phyloP scores from a whole-genome alignment of 2,329 filamentous ascomycete species.

The Aspergillus pseudoviridinutans region DNA sequence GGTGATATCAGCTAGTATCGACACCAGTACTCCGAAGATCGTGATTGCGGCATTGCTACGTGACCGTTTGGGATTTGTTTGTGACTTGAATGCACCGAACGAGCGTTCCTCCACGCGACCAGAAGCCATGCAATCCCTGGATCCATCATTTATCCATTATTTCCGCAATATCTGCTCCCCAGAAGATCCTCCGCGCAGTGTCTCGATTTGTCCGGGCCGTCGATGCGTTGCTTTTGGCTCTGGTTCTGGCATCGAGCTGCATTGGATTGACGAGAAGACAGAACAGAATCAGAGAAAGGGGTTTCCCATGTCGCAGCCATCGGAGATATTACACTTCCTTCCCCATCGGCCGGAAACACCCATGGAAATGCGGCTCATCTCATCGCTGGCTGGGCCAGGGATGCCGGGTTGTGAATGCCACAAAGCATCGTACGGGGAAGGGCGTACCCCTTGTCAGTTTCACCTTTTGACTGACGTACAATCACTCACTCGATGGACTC shows the following conservation, averaged over 20 bases:
- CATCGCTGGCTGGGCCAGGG: conserved; percentile 50
- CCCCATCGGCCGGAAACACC: conserved; percentile 50
- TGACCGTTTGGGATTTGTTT: conserved; percentile 59
- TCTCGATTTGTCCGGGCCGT: conserved; percentile 62
- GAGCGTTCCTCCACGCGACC: background rate
- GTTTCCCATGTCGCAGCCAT: conserved; percentile 40
- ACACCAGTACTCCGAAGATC: conserved; percentile 54
- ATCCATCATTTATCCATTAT: conserved; percentile 35
- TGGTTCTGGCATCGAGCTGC: conserved; percentile 58
- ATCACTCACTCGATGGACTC: conserved; percentile 22
- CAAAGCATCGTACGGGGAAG: conserved; percentile 15
- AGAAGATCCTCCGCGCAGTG: conserved; percentile 61
- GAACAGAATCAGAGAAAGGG: conserved; percentile 35
- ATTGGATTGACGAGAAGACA: conserved; percentile 53
- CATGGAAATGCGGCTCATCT: conserved; percentile 59
- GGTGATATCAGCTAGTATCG: conserved; percentile 60
- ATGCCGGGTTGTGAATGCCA: conserved; percentile 28
- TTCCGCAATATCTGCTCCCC: conserved; percentile 55
- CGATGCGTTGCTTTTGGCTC: conserved; percentile 64
- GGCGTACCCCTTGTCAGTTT: conserved; percentile 23
- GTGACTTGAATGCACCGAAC: conserved; percentile 43
- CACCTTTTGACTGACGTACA: conserved; percentile 26
- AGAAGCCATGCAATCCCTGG: conserved; percentile 25
- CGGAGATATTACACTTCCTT: conserved; percentile 53
- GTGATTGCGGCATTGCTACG: conserved; percentile 58